Percentiles rank a stretch among this genome's conserved stretches.
phyloP scores from a whole-genome alignment of 805 yeast genomes.

The Candida ponderosae region DNA sequence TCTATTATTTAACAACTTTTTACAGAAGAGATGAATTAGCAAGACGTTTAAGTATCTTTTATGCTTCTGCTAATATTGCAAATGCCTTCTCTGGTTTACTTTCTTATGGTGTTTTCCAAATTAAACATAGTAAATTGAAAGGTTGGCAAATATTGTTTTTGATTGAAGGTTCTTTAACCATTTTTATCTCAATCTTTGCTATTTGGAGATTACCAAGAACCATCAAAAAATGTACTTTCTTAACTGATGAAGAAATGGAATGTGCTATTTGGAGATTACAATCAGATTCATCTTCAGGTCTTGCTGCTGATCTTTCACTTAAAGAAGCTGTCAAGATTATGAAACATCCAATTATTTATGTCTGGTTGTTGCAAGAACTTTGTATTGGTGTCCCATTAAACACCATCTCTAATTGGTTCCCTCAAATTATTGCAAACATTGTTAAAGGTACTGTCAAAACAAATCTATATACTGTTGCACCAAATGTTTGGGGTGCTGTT shows the following conservation, averaged over 20 bases:
- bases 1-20: constrained; percentile 28
- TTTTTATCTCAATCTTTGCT: constrained; percentile 31
- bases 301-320: constrained; percentile 26
- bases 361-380: constrained; percentile 38
- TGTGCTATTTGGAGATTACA: constrained; percentile 29
- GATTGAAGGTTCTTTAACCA: constrained; percentile 37
- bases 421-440: constrained; percentile 32
- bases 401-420: constrained; percentile 42
- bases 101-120: constrained; percentile 35
- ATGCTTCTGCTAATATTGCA: constrained; percentile 21
- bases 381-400: constrained; percentile 41
- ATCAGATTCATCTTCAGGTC: constrained; percentile 37
- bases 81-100: constrained; percentile 33
- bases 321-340: constrained; percentile 36
- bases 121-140: constrained; percentile 24
- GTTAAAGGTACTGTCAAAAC: constrained; percentile 34
- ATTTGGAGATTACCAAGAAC: constrained; percentile 33
- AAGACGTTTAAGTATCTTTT: constrained; percentile 29
- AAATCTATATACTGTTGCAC: constrained; percentile 38
- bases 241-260: constrained; percentile 28
- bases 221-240: constrained; percentile 31
- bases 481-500: constrained; percentile 40
- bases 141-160: constrained; percentile 44
- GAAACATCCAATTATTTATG: constrained; percentile 34
- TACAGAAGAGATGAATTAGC: constrained; percentile 30